Evolutionary conservation across 1,139 yeast genomes (phyloP).

Genomic region (Protomyces pachydermus): DNA sequence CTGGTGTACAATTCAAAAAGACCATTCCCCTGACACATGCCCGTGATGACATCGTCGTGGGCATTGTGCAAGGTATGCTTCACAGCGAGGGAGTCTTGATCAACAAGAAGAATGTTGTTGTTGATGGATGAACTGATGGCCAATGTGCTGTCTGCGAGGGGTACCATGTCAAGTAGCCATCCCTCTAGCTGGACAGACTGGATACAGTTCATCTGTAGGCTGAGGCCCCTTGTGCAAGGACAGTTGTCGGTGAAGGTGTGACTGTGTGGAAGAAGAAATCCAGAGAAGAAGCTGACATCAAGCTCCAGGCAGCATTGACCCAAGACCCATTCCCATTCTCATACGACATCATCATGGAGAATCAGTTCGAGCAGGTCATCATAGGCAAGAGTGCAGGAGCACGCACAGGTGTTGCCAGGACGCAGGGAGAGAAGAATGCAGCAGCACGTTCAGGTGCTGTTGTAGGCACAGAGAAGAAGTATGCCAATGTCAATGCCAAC

Average conservation of each 20-base stretch:
- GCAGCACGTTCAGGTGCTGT: conserved; percentile 91
- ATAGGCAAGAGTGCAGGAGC: neutral
- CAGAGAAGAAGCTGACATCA: too few relatives aligned
- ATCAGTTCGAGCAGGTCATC: neutral
- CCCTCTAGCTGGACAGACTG: conserved; percentile 1
- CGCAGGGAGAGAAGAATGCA: conserved; percentile 74
- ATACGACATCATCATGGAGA: neutral
- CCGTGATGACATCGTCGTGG: conserved; percentile 26
- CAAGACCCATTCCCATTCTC: too few relatives aligned
- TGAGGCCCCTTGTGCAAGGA: too few relatives aligned
- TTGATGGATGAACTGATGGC: conserved; percentile 18
- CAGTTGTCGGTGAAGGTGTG: too few relatives aligned
- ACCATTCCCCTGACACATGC: conserved; percentile 13
- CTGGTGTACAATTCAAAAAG: conserved; percentile 18
- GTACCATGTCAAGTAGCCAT: conserved; percentile 22
- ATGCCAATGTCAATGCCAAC: conserved; percentile 56
- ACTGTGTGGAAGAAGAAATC: too few relatives aligned
- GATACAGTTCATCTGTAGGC: conserved; percentile 6
- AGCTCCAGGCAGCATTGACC: too few relatives aligned
- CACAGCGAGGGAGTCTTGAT: conserved; percentile 8
- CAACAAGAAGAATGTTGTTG: conserved; percentile 13
- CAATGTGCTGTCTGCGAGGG: conserved; percentile 6
- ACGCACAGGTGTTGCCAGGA: conserved; percentile 55
- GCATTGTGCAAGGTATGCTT: conserved; percentile 11
- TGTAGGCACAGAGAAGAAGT: conserved; percentile 88